Base-by-base conservation (phyloP, 768 basidiomycete genomes). In the Russula foetens region DNA sequence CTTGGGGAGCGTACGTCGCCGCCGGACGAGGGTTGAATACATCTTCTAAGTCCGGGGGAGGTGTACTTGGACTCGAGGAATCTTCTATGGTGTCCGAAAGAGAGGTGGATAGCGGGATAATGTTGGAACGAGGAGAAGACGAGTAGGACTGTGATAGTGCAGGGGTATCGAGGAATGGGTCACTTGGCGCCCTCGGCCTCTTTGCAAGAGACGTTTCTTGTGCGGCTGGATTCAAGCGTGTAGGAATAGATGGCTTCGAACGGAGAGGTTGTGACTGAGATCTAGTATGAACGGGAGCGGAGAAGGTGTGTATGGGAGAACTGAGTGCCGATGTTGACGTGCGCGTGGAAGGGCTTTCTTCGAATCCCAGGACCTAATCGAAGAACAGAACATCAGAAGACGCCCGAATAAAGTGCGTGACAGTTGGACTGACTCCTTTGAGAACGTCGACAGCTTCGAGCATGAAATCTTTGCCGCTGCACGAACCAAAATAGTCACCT, bases 381-480 rank as follows among this genome's bases (percentile, higher is more conserved):
- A 52, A 60, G 28, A 55, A 59, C 38, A 41, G 50, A 15, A 39
- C 35, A 44, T 62, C 56, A 59, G 60, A 64, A 58, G 39, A 41
- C 21, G 43, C n/a, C 23, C 43, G 21, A 51, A 51, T 33, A 51
- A 59, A 43, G 28, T 38, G 53, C 72, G 56, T 76, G 74, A 77
- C 59, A 31, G 46, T 29, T 66, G 54, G n/a, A 77, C 86, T 67
- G 66, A 89, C 92, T 68, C 93, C 93, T 82, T 96, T 96, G 65
- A 95, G 83, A 49, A 93, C 75, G 66, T 90, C 85, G 58, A 95
- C 84, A 11, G 90, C 91, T 74, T 95, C 92, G 53, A 90, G 77
- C 92, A 94, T 94, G 71, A 96, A 96, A 67, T 93, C 90, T 73
- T 91, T 90, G 60, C 93, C 93, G 69, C 92, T 95, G 72, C 58